Evolutionary conservation across 1,284 basidiomycete species (phyloP).

Genomic region (Boletus mariae): DNA sequence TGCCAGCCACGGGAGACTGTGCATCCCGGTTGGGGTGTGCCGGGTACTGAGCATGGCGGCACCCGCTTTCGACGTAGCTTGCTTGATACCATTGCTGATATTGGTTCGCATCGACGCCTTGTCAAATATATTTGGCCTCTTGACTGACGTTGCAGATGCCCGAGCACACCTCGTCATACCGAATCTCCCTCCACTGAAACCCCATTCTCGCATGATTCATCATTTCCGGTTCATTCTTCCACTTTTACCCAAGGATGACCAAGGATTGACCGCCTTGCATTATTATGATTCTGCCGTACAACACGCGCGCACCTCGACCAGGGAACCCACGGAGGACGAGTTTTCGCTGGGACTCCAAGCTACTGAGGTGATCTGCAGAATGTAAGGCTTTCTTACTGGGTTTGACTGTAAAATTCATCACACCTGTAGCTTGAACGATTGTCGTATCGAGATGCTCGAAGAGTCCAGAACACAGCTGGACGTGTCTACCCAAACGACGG

Average conservation of each 20-base stretch:
- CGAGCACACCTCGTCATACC: conserved; percentile 64
- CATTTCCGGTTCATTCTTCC: conserved; percentile 72
- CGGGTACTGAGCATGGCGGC: conserved; percentile 57
- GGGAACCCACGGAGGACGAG: conserved; percentile 68
- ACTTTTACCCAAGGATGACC: conserved; percentile 57
- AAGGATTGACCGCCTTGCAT: conserved; percentile 61
- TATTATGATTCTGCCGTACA: conserved; percentile 77
- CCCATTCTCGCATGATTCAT: conserved; percentile 66
- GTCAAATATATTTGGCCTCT: neutral
- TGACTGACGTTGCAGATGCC: conserved; percentile 42
- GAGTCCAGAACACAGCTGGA: conserved; percentile 45
- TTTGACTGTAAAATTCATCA: conserved; percentile 2
- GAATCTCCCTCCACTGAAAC: conserved; percentile 55
- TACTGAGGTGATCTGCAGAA: conserved; percentile 57
- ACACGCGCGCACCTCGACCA: conserved; percentile 60
- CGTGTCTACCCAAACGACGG: conserved; percentile 15
- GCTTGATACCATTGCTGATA: conserved; percentile 60
- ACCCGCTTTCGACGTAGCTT: conserved; percentile 61
- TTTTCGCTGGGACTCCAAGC: conserved; percentile 65
- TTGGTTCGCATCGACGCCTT: conserved; percentile 45
- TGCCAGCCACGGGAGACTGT: conserved; percentile 67
- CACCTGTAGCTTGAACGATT: conserved; percentile 47
- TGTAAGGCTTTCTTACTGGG: conserved; percentile 34
- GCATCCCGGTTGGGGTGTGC: conserved; percentile 81
- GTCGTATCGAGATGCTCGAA: conserved; percentile 58